Evolutionary conservation across 805 yeast species (phyloP).

Genomic region (Ogataea nakhonphanomensis): DNA sequence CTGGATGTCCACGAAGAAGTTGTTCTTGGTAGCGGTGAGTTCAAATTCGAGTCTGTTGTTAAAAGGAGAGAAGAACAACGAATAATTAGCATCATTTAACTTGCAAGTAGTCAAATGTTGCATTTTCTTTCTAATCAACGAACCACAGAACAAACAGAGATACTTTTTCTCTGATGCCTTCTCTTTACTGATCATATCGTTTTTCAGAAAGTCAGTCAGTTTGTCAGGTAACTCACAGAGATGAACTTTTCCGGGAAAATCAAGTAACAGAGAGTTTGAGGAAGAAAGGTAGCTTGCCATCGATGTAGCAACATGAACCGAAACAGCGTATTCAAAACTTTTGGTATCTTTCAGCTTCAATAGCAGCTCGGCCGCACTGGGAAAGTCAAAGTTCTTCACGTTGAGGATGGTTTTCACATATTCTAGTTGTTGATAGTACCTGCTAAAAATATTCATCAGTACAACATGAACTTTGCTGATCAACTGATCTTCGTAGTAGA

Average conservation of each 20-base stretch:
- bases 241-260: constrained; percentile 27
- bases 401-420: constrained; percentile 30
- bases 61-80: constrained; percentile 28
- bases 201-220: constrained; percentile 42
- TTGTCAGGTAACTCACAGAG: constrained; percentile 27
- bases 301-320: constrained; percentile 13
- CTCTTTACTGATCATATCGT: constrained; percentile 40
- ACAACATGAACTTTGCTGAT: constrained; percentile 39
- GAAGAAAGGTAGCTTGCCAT: constrained; percentile 4
- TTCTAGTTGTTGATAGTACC: constrained; percentile 31
- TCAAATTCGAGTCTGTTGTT: constrained; percentile 22
- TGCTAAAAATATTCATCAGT: constrained; percentile 31
- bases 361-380: constrained; percentile 25
- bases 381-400: constrained; percentile 23
- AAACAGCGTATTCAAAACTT: constrained; percentile 21
- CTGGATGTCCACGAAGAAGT: constrained; percentile 30
- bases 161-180: constrained; percentile 15
- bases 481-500: constrained; percentile 31
- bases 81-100: constrained; percentile 20
- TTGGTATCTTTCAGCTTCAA: constrained; percentile 8
- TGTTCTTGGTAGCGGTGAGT: constrained; percentile 23
- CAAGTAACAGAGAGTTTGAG: constrained; percentile 35
- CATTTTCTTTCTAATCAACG: constrained; percentile 12
- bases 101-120: constrained; percentile 21
- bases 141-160: constrained; percentile 29